These are phyloP conservation scores for Teunomyces kruisii DNA, from an alignment of 805 yeast species.

Conservation along the genomic window DNA sequence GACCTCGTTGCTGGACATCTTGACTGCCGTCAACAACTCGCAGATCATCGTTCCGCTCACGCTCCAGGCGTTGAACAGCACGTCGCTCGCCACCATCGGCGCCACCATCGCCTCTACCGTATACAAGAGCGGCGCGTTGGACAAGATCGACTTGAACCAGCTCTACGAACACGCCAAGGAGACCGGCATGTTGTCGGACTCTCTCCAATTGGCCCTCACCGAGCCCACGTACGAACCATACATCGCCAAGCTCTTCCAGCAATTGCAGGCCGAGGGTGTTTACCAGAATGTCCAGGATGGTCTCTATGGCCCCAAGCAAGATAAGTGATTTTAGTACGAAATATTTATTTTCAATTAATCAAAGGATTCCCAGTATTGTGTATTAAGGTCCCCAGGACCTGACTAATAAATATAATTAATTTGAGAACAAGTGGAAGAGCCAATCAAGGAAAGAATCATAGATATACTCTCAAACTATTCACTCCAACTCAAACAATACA, in stretches of 20 bases:
- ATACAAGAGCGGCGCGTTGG: conserved; percentile 33
- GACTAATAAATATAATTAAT: too few species aligned
- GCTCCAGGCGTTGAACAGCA: conserved; percentile 24
- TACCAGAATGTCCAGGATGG: conserved; percentile 28
- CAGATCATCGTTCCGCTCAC: conserved; percentile 28
- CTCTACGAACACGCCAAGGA: conserved; percentile 24
- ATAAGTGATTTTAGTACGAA: background rate
- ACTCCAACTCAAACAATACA: too few species aligned
- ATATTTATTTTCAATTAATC: background rate
- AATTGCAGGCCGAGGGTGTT: conserved; percentile 31
- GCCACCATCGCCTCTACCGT: conserved; percentile 24
- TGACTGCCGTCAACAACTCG: conserved; percentile 32
- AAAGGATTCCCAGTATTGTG: background rate
- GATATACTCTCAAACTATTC: too few species aligned
- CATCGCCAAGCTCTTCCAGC: conserved; percentile 29
- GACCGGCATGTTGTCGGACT: conserved; percentile 18
- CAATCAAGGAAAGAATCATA: too few species aligned
- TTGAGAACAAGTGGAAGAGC: too few species aligned
- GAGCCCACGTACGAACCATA: conserved; percentile 31
- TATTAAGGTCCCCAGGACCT: background rate
- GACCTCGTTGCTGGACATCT: conserved; percentile 15
- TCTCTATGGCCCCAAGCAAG: conserved; percentile 24
- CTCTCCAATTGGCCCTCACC: conserved; percentile 25
- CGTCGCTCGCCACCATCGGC: conserved; percentile 16
- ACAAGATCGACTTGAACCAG: conserved; percentile 27